Evolutionary conservation across 306 rosid species (phyloP).

Genomic region (Mimosa pudica): DNA sequence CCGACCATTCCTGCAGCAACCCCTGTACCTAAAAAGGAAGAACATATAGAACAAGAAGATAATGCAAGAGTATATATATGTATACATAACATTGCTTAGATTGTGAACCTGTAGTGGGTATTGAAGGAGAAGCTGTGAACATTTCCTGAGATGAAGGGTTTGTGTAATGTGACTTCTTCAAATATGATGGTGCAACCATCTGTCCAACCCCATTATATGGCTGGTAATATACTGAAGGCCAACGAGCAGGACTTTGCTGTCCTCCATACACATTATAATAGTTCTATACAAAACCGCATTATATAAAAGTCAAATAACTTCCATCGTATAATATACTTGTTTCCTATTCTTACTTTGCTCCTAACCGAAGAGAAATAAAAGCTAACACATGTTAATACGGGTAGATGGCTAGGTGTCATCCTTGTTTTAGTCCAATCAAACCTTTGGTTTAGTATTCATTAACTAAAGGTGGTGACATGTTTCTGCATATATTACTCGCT

Average conservation of each 20-base stretch:
- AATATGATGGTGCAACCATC: constrained; percentile 40
- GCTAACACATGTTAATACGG: background rate
- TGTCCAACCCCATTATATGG: constrained; percentile 44
- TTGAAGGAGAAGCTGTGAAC: constrained; percentile 38
- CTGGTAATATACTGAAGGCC: constrained; percentile 35
- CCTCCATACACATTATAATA: constrained; percentile 56
- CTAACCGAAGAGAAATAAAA: background rate
- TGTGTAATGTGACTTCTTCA: constrained; percentile 40
- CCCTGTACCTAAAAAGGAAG: constrained; percentile 27
- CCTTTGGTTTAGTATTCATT: background rate
- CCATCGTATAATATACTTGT: background rate
- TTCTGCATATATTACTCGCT: background rate
- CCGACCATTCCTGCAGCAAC: constrained; percentile 39
- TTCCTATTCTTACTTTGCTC: background rate
- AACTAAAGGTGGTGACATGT: constrained; percentile 2
- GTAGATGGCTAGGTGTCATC: too few species aligned
- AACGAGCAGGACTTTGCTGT: constrained; percentile 40
- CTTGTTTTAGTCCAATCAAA: too few species aligned
- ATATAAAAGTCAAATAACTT: constrained; percentile 7
- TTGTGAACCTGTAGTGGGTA: constrained; percentile 42
- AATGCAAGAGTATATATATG: background rate
- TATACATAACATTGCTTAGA: constrained; percentile 6
- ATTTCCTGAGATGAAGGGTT: constrained; percentile 31
- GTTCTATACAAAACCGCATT: constrained; percentile 42
- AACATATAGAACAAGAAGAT: background rate